Base-by-base conservation (phyloP, 768 basidiomycete genomes). In the Lanmaoa pseudosensibilis region DNA sequence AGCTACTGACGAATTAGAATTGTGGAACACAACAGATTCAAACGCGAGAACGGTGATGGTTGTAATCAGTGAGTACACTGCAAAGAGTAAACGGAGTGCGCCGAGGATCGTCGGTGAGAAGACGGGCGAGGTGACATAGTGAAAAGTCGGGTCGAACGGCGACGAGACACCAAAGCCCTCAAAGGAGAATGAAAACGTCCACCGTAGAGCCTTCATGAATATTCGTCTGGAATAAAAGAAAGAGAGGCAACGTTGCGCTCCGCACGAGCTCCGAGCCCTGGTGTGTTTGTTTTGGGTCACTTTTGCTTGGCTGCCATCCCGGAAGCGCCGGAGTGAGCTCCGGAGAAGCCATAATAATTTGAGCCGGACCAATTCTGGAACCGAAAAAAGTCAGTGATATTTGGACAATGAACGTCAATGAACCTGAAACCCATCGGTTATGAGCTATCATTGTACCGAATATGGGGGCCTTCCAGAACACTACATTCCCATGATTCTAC, bases 51-150 rank as follows among this genome's bases (percentile, higher is more conserved):
- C 4, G 69, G 73, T 41, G 76, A 74, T 45, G 81, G 52, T 5
- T 74, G 60, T 23, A 43, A 76, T 50, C 44, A 84, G 68, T 0
- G 80, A 74, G 59, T 86, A 88, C 1, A 79, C 45, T 1, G 81
- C 85, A 30, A 87, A 60, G 3, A 77, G 52, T 30, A 80, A 63
- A 41, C 86, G 77, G 33, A 84, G 56, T 5, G 53, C 52, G 2
- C 77, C 83, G 32, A 88, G 76, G 21, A 66, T 55, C 16, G 60
- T 21, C 15, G 83, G 77, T 4, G 78, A 71, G 51, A 86, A 60
- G 13, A 82, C 49, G 13, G 74, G 71, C 0, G 75, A 77, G 5
- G 80, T 77, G 54, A 80, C 80, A 57, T 74, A 64, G 51, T 62
- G 55, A 54, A 69, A 70, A 4, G 66, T 53, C 1, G 69, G 62